Evolutionary conservation across 192 early-diverging fungal species (phyloP).

Genomic region (Coemansia furcata): DNA sequence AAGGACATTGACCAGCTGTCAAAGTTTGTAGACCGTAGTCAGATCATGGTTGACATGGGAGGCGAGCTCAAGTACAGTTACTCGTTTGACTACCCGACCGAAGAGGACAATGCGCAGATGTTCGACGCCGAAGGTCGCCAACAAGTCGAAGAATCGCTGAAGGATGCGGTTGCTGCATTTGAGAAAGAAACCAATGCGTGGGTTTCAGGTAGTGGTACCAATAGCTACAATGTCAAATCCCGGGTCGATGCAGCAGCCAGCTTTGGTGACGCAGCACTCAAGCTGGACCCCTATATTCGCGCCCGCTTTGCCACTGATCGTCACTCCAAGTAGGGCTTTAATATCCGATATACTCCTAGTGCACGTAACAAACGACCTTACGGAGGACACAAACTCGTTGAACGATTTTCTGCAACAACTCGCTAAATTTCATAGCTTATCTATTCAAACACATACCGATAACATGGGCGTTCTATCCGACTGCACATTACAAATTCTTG

Average conservation of each 20-base stretch:
- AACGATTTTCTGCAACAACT: conserved; percentile 17
- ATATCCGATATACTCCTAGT: conserved; percentile 43
- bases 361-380: conserved; percentile 10
- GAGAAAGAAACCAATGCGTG: conserved; percentile 46
- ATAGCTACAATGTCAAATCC: conserved; percentile 9
- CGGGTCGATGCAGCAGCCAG: conserved; percentile 21
- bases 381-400: neutral
- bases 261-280: conserved; percentile 28
- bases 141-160: conserved; percentile 35
- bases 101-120: conserved; percentile 55
- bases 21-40: conserved; percentile 57
- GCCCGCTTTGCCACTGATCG: conserved; percentile 40
- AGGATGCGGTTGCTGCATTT: conserved; percentile 37
- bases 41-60: conserved; percentile 61
- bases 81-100: conserved; percentile 53
- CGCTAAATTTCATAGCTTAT: conserved; percentile 17
- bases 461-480: conserved; percentile 26
- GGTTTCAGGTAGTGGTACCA: conserved; percentile 16
- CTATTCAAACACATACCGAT: conserved; percentile 39
- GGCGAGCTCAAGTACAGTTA: conserved; percentile 58
- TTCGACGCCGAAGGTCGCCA: conserved; percentile 51
- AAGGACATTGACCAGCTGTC: conserved; percentile 61
- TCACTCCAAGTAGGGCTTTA: neutral
- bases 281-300: conserved; percentile 55
- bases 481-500: conserved; percentile 38